Base-by-base conservation (phyloP, 495 filamentous ascomycete genomes). In the Pseudoneurospora amorphoporcata region DNA sequence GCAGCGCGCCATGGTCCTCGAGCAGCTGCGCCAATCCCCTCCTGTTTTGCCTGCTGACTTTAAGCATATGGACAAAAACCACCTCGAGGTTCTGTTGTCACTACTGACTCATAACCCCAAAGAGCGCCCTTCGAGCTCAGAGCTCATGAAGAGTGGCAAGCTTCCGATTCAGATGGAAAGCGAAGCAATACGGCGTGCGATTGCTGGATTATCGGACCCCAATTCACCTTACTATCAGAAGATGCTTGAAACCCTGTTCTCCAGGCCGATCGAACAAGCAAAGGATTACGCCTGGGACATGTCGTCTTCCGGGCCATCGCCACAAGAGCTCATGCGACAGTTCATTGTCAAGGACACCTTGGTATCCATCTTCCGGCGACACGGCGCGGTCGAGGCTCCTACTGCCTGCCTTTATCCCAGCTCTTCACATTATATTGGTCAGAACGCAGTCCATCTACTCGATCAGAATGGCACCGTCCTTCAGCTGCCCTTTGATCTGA, bases 221-320 rank as follows among this genome's bases (percentile, higher is more conserved):
- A 90, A 84, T 70, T 98, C 95, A 8, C 93, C 94, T 0, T 94
- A 97, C 77, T 95, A 96, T 79, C 87, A 92, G 73, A 93, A 97
- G 76, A 93, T 97, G 79, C 89, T 98, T 75, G 89, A 89, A 3
- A 90, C 92, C 0, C 84, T 98, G 68, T 97, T 98, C 77, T 88
- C 92, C 1, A 87, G 89, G 0, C 83, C 82, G 35, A 86, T 90
- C 3, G 90, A 90, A 76, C 90, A 90, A 74, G 89, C 93, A 39
- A 93, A 95, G 80, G 92, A 96, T 73, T 90, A 90, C 69, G 92
- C 93, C 19, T 98, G 94, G 91, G 94, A 97, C 75, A 89, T 93
- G 81, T 85, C 87, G 10, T 80, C 82, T 37, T 84, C 86, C 2
- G 83, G 80, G 68, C 86, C 84, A 5, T 81, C 79, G 23, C 82